These are phyloP conservation scores for Chytriomyces sp. DNA, from an alignment of 192 early-diverging fungal genomes.

Conservation along the genomic window DNA sequence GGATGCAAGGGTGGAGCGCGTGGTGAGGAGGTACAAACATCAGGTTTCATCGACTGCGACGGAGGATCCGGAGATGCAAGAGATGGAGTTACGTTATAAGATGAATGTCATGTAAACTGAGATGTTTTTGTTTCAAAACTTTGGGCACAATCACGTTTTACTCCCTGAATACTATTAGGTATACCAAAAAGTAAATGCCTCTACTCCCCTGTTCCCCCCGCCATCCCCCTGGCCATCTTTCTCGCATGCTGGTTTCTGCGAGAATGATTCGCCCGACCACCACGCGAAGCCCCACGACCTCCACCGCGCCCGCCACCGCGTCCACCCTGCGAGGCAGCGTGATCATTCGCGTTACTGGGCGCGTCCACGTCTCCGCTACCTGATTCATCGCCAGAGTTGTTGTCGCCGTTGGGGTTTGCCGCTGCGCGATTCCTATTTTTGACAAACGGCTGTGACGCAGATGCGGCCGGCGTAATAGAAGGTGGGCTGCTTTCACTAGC, in stretches of 20 bases:
- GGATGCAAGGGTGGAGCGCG: no score
- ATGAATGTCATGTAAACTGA: no score
- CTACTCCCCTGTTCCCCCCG: no score
- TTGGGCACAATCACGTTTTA: no score
- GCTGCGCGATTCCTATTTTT: constrained; percentile 17
- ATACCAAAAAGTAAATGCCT: no score
- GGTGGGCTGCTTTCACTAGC: no score
- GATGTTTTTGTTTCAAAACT: no score
- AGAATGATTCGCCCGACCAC: constrained; percentile 65
- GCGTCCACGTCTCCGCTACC: not conserved
- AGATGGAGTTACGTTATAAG: no score
- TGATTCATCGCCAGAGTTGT: not conserved
- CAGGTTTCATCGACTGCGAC: no score
- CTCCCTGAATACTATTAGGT: no score
- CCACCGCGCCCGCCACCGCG: constrained; percentile 29
- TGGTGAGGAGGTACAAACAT: no score
- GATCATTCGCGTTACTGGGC: not conserved
- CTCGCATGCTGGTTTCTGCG: constrained; percentile 72
- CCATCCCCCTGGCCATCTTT: constrained; percentile 59
- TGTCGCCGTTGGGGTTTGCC: not conserved
- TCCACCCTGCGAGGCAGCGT: not conserved
- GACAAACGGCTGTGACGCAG: not conserved
- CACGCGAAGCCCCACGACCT: constrained; percentile 6
- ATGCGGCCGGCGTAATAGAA: not conserved
- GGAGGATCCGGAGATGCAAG: no score